These are phyloP conservation scores for Penicillium silybi DNA, from an alignment of 495 filamentous ascomycete genomes.

Conservation along the genomic window DNA sequence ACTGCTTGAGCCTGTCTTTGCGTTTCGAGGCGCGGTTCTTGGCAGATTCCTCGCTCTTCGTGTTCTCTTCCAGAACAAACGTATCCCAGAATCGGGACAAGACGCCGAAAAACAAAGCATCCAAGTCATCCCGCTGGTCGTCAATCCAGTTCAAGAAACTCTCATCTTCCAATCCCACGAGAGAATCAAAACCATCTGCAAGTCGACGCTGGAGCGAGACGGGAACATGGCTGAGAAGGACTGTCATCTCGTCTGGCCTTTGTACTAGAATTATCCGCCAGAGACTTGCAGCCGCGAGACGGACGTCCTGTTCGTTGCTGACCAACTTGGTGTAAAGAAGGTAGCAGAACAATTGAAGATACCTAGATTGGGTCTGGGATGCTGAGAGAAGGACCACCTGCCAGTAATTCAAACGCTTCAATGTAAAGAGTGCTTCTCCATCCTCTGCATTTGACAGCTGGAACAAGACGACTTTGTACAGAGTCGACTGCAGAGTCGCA, in stretches of 20 bases:
- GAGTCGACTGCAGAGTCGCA: slow-evolving; percentile 64
- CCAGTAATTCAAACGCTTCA: slow-evolving; percentile 90
- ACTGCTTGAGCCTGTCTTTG: slow-evolving; percentile 75
- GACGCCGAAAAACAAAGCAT: slow-evolving; percentile 71
- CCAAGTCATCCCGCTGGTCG: slow-evolving; percentile 73
- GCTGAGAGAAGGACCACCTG: slow-evolving; percentile 82
- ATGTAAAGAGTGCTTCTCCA: slow-evolving; percentile 57
- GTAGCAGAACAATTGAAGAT: slow-evolving; percentile 81
- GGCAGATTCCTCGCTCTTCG: slow-evolving; percentile 66
- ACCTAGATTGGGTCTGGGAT: slow-evolving; percentile 67
- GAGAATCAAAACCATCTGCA: slow-evolving; percentile 73
- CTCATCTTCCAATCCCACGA: slow-evolving; percentile 82
- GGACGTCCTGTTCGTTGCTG: slow-evolving; percentile 56
- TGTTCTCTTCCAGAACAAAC: slow-evolving; percentile 77
- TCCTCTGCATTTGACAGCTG: slow-evolving; percentile 80
- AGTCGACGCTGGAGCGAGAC: slow-evolving; percentile 65
- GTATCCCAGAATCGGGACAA: slow-evolving; percentile 79
- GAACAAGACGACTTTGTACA: slow-evolving; percentile 73
- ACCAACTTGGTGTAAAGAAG: slow-evolving; percentile 82
- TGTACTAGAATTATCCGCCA: slow-evolving; percentile 92
- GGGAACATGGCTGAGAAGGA: slow-evolving; percentile 65
- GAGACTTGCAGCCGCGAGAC: slow-evolving; percentile 73
- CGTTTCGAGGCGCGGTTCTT: slow-evolving; percentile 65
- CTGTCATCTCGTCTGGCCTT: slow-evolving; percentile 77
- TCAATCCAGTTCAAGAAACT: slow-evolving; percentile 87